A percentile compares a stretch with the other conserved stretches of the same genome.
These are phyloP conservation scores for Saccharomycopsis malanga DNA, from an alignment of 805 yeast species.

Conservation along the genomic window DNA sequence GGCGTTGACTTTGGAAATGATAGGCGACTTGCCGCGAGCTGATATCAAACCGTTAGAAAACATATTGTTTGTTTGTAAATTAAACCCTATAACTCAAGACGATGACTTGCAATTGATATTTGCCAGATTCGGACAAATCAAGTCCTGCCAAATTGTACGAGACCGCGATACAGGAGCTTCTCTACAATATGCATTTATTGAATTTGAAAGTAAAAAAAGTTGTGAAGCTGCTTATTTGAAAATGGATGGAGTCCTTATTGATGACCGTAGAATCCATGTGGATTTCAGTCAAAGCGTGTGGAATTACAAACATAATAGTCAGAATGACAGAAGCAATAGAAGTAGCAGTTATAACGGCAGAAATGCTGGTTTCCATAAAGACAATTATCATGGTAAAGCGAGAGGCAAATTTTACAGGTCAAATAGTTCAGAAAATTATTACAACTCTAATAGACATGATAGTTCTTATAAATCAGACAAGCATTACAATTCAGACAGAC, in stretches of 20 bases:
- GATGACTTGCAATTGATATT: constrained; percentile 51
- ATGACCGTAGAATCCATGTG: constrained; percentile 56
- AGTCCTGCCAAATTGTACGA: constrained; percentile 43
- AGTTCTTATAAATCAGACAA: too few relatives aligned
- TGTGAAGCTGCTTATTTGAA: constrained; percentile 59
- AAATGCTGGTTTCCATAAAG: too few relatives aligned
- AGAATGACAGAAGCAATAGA: background rate
- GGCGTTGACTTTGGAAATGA: constrained; percentile 54
- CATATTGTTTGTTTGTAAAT: constrained; percentile 54
- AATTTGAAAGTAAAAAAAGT: constrained; percentile 38
- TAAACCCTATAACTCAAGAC: constrained; percentile 55
- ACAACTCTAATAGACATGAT: too few relatives aligned
- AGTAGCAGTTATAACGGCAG: too few relatives aligned
- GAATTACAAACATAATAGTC: constrained; percentile 20
- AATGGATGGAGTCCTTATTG: constrained; percentile 57
- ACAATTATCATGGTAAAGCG: too few relatives aligned
- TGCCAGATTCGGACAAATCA: constrained; percentile 52
- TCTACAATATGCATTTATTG: constrained; percentile 58
- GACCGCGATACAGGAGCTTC: constrained; percentile 44
- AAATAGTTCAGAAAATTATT: too few relatives aligned
- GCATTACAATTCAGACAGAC: too few relatives aligned
- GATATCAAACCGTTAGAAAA: constrained; percentile 54
- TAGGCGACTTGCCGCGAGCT: constrained; percentile 57
- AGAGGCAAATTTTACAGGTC: too few relatives aligned
- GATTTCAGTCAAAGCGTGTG: constrained; percentile 58